These are phyloP conservation scores for Glycine tomentella DNA, from an alignment of 306 rosid genomes.

Conservation along the genomic window DNA sequence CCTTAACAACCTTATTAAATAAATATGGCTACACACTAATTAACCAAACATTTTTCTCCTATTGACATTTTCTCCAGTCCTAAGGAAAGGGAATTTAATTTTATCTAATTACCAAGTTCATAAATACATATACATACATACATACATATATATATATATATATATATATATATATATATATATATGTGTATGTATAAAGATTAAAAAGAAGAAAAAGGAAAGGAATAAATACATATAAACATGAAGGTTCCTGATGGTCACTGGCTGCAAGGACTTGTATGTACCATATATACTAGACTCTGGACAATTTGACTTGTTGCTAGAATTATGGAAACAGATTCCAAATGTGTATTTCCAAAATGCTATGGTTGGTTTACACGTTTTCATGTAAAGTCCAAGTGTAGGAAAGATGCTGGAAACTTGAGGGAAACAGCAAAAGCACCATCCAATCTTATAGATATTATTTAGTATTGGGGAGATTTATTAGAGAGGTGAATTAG, in stretches of 20 bases:
- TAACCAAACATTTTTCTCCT: no score
- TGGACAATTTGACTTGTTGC: constrained; percentile 55
- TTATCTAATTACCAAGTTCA: not conserved
- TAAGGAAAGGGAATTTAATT: not conserved
- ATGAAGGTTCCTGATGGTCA: constrained; percentile 46
- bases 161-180: no score
- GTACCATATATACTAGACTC: constrained; percentile 32
- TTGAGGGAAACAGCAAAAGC: constrained; percentile 42
- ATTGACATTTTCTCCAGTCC: no score
- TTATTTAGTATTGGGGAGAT: constrained; percentile 24
- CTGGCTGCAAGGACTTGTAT: constrained; percentile 36
- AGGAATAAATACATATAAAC: not conserved
- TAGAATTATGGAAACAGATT: constrained; percentile 55
- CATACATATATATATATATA: no score
- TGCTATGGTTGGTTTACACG: constrained; percentile 46
- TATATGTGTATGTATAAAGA: no score
- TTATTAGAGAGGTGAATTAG: constrained; percentile 35
- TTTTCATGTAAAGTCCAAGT: constrained; percentile 54
- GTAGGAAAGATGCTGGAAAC: constrained; percentile 49
- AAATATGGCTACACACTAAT: no score
- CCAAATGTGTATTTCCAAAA: constrained; percentile 47
- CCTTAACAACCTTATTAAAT: no score
- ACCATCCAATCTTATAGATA: constrained; percentile 37
- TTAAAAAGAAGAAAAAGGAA: not conserved
- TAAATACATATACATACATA: no score